Percentiles rank a stretch among this genome's conserved stretches.
These are phyloP conservation scores for Monilinia vaccinii-corymbosi DNA, from an alignment of 2,329 filamentous ascomycete genomes.

Conservation along the genomic window DNA sequence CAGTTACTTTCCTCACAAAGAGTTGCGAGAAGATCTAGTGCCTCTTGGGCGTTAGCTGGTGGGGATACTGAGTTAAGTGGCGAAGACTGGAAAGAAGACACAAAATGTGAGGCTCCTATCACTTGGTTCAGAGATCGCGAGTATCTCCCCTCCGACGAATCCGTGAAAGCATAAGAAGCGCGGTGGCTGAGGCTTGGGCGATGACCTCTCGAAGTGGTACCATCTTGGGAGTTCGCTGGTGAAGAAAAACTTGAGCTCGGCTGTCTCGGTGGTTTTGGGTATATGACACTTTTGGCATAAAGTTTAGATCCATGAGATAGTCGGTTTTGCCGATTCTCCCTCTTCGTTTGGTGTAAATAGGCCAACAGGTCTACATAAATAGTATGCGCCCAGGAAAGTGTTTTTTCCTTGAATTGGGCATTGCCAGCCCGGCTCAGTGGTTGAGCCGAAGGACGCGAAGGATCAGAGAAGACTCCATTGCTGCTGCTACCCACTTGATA, in stretches of 20 bases:
- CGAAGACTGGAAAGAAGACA: conserved; percentile 20
- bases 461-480: conserved; percentile 6
- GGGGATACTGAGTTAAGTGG: conserved; percentile 16
- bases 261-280: conserved; percentile 38
- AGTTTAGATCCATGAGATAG: conserved; percentile 29
- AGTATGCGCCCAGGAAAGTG: conserved; percentile 59
- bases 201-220: neutral
- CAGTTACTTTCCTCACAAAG: conserved; percentile 73
- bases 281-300: conserved; percentile 43
- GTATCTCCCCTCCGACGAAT: conserved; percentile 11
- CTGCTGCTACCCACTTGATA: conserved; percentile 5
- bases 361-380: conserved; percentile 63
- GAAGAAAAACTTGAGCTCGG: conserved; percentile 21
- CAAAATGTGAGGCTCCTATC: conserved; percentile 21
- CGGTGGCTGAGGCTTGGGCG: neutral
- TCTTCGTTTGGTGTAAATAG: conserved; percentile 52
- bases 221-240: conserved; percentile 3
- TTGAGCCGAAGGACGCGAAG: conserved; percentile 20
- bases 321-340: conserved; percentile 31
- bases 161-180: conserved; percentile 2
- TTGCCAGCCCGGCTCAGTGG: conserved; percentile 24
- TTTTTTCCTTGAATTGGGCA: conserved; percentile 56
- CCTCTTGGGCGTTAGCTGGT: conserved; percentile 44
- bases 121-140: conserved; percentile 18
- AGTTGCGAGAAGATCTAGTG: conserved; percentile 61